Conservation (phyloP, 2,329 filamentous ascomycete genomes). For the Botrytis fragariae region DNA sequence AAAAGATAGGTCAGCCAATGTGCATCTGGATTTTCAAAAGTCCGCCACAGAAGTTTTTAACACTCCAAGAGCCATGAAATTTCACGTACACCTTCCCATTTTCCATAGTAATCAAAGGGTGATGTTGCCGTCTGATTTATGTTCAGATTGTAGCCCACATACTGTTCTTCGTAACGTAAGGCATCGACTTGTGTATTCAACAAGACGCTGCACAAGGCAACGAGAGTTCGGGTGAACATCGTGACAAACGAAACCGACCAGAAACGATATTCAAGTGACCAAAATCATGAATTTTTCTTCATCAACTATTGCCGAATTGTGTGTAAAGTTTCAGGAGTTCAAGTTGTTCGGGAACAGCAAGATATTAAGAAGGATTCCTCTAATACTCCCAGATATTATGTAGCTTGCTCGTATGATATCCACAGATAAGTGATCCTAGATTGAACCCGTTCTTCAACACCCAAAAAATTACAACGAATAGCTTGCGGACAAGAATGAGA, state of each 20-base stretch:
- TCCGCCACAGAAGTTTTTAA: background rate
- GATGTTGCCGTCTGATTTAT: conserved; percentile 53
- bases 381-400: background rate
- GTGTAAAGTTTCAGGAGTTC: background rate
- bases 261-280: conserved; percentile 19
- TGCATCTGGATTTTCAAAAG: background rate
- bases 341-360: background rate
- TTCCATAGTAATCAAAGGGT: conserved; percentile 57
- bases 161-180: conserved; percentile 19
- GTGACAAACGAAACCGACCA: conserved; percentile 19
- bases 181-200: conserved; percentile 18
- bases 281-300: conserved; percentile 19
- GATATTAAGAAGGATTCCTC: conserved; percentile 6
- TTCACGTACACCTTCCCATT: conserved; percentile 43
- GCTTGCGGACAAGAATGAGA: background rate
- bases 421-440: conserved; percentile 2
- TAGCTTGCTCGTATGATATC: conserved; percentile 12
- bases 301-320: conserved; percentile 1
- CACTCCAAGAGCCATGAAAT: background rate
- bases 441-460: background rate
- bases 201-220: conserved; percentile 15
- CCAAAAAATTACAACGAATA: background rate
- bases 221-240: conserved; percentile 17
- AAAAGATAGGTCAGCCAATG: background rate
- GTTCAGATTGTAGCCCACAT: conserved; percentile 46